A percentile compares a stretch with the other conserved stretches of the same genome.
Conservation (phyloP, 345 rosid genomes). For the Anacardium occidentale region DNA sequence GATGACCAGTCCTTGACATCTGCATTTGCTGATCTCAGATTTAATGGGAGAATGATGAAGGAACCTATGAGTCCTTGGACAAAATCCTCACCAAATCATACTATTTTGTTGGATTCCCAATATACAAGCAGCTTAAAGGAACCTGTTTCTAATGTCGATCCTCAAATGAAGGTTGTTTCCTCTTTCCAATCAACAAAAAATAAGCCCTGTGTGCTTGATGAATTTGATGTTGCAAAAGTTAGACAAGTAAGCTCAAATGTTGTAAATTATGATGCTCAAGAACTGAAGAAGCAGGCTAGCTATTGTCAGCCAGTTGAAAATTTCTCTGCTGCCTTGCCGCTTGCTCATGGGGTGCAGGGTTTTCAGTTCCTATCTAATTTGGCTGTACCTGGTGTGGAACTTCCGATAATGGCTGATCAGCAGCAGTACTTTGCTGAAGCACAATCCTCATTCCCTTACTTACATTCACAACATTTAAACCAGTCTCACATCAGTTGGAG, state of each 20-base stretch:
- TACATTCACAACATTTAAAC: slow-evolving; percentile 37
- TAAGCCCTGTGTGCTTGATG: slow-evolving; percentile 37
- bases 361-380: slow-evolving; percentile 38
- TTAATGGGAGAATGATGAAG: slow-evolving; percentile 20
- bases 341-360: slow-evolving; percentile 45
- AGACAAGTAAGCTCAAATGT: slow-evolving; percentile 30
- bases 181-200: slow-evolving; percentile 33
- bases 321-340: slow-evolving; percentile 36
- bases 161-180: slow-evolving; percentile 35
- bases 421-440: slow-evolving; percentile 48
- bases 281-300: slow-evolving; percentile 43
- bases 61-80: slow-evolving; percentile 22
- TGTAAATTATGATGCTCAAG: slow-evolving; percentile 32
- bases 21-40: slow-evolving; percentile 49
- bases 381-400: slow-evolving; percentile 40
- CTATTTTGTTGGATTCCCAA: slow-evolving; percentile 31
- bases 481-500: slow-evolving; percentile 47
- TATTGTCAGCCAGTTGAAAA: slow-evolving; percentile 37
- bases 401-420: slow-evolving; percentile 41
- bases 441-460: slow-evolving; percentile 40
- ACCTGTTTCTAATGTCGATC: slow-evolving; percentile 23
- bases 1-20: slow-evolving; percentile 54
- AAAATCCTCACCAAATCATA: slow-evolving; percentile 25
- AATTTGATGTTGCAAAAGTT: slow-evolving; percentile 34
- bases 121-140: slow-evolving; percentile 29